Base-by-base conservation (phyloP, 495 filamentous ascomycete genomes). In the Cetradonia linearis region DNA sequence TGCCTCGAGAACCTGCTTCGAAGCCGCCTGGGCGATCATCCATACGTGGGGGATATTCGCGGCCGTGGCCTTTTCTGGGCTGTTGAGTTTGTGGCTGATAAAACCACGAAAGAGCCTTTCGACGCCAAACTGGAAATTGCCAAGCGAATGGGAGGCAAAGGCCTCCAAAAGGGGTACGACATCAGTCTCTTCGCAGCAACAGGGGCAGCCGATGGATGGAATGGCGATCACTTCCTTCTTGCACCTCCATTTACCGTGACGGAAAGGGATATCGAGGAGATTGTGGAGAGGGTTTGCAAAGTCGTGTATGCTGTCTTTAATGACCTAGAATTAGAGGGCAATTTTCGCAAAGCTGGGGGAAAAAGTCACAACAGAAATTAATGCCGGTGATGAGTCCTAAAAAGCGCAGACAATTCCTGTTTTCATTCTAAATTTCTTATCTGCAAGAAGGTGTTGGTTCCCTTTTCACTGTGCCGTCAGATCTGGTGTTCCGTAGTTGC, bases 211-310 rank as follows among this genome's bases (percentile, higher is more conserved):
- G 86, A 89, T 67, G 86, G 87, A 0, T 67, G 76, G 40, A 69
- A 65, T 2, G 89, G 88, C 3, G 90, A 95, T 64, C 86, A 91
- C 72, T 70, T 91, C 20, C 74, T 93, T 31, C 65, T 95, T 56
- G 78, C 85, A 20, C 89, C 90, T 5, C 77, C 89, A 1, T 94
- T 85, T 70, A 91, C 80, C 60, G 74, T 86, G 47, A 81, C 78
- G 1, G 70, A 67, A 42, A 77, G 80, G 16, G 85, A 87, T 40
- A 76, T 89, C 55, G 80, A 85, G 56, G 52, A 62, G 42, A 62
- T 64, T 28, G 59, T 61, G 31, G 49, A 33, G 14, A 52, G 61
- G 42, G 54, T 63, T n/a, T n/a, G 38, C 42, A 65, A 60, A 36
- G 44, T 47, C 20, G 44, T 65, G 11, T 40, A 63, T 28, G 42